Base-by-base conservation (phyloP, 208 protist species). In the Kentomonas sorsogonicus region DNA sequence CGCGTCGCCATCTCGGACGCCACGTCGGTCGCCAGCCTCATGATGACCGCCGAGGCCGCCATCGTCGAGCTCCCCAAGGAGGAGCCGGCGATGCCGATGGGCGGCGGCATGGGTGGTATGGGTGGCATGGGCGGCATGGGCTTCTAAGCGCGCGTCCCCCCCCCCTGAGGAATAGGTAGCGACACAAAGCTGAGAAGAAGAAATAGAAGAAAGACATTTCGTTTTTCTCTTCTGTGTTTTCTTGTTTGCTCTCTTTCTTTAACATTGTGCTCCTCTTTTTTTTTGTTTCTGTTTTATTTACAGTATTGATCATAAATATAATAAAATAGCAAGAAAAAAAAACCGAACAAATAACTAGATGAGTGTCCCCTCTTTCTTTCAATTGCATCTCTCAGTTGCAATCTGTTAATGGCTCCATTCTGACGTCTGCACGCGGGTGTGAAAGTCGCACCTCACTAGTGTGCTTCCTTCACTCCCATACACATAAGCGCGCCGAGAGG, bases 31-130 rank as follows among this genome's bases (percentile, higher is more conserved):
- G 93, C 98, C 3, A 93, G 96, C 25, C 82, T 99, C 23, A 98
- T 99, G 95, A 98, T 97, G 65, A 99, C 98, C 2, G 97, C 97
- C 25, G 98, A 99, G 78, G 89, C 83, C 39, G 91, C 96, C 53
- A 77, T 99, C 26, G 67, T 72, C 16, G 81, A 89, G 30, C 56
- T 77, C 15, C 68, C 74, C 22, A 79, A 86, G 64, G 61, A 74
- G 22, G 73, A 66, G 39, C 9, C 65, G 0, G 65, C 51, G 27
- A 47, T 54, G 33, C 72, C 59, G 36, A 74, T 75, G 64, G 62
- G 60, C 39, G 79, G 66, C 27, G 66, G 78, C 41, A 89, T 89
- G 82, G 82, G 74, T 10, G 74, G 74, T 25, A 82, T 82, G 74
- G 74, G 74, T 7, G 74, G 74, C n/a, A 81, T 81, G 74, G 69